Percentiles rank a stretch among this genome's conserved stretches.
Evolutionary conservation across 495 filamentous ascomycete genomes (phyloP).

Genomic region (Penicillium tannophilum): DNA sequence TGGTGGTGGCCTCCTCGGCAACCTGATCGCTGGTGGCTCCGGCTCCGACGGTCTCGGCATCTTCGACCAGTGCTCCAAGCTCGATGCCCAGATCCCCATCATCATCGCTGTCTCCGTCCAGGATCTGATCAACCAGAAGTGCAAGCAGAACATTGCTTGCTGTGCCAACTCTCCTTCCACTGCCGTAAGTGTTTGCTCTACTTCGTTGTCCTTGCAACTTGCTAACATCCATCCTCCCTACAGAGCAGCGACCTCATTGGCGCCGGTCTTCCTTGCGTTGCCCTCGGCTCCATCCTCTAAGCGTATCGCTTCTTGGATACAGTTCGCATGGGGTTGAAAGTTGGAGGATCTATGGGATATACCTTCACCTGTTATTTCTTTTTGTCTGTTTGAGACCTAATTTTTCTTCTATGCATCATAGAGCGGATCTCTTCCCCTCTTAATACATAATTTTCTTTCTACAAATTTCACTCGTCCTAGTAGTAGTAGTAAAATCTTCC

Average conservation of each 20-base stretch:
- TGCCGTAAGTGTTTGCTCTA: constrained; percentile 33
- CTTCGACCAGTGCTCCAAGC: constrained; percentile 44
- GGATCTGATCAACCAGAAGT: constrained; percentile 49
- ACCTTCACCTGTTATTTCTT: constrained; percentile 21
- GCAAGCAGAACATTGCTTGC: constrained; percentile 58
- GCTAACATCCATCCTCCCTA: not conserved
- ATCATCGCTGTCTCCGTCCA: constrained; percentile 35
- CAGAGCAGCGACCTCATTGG: constrained; percentile 43
- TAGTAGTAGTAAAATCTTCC: too few relatives aligned
- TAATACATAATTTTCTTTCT: constrained; percentile 24
- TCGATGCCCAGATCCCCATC: constrained; percentile 34
- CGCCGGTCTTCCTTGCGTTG: constrained; percentile 51
- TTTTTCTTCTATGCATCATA: constrained; percentile 14
- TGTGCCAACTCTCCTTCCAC: constrained; percentile 43
- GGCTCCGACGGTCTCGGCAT: constrained; percentile 38
- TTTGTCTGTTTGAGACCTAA: constrained; percentile 19
- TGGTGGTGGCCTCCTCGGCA: constrained; percentile 29
- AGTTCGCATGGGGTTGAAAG: constrained; percentile 4
- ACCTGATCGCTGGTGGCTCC: constrained; percentile 37
- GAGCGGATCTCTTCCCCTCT: constrained; percentile 14
- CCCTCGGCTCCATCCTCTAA: constrained; percentile 38
- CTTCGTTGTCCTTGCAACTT: constrained; percentile 3
- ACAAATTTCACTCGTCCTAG: not conserved
- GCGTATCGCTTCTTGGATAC: constrained; percentile 5
- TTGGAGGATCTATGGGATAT: constrained; percentile 20